Evolutionary conservation across 139 green algal genomes (phyloP), one percentile per base, ranked within the genome.

Genomic region (Coelastrella sp.): DNA sequence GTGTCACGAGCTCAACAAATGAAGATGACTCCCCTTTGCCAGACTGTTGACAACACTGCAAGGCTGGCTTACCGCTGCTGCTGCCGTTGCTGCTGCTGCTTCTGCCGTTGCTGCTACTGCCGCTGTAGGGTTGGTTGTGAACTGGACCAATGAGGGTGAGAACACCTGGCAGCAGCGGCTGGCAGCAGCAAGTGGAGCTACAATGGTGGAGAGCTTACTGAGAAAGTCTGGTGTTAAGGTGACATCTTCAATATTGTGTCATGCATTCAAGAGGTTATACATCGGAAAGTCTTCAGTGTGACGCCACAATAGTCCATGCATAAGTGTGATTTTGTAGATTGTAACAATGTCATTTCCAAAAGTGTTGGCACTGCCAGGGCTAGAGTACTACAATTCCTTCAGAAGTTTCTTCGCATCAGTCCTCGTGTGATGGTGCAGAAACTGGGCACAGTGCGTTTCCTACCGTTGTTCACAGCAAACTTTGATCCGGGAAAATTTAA

Each of bases 111-210:
- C 56, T 84, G 79, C 79, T 72, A 17, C 56, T 84, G 81, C 81
- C 78, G 60, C n/a, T 60, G 84, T 91, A 65, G 89, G 57, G 60
- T 61, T 98, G 58, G 84, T 84, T 1, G 92, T 95, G 8, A 95
- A 95, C 87, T 98, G 96, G 96, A 96, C 93, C 11, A 92, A 93
- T 0, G 90, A 96, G 22, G 84, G 59, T 1, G n/a, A 65, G 6
- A 89, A 90, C 6, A 92, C 78, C 9, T 98, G 96, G 96, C 91
- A 95, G 35, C 89, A 90, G 35, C 87, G 91, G 0, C 83, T 98
- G 78, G 83, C 83, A 80, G 83, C 83, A 56, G 83, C 83, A 65
- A 66, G 17, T 49, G 92, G 93, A 49, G 79, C 92, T 5, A 66
- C 73, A 7, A 88, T 91, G 7, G 94, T 96, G 56, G 57, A 87